phyloP scores from a whole-genome alignment of 441 rosid genomes.

The Populus trichocarpa region DNA sequence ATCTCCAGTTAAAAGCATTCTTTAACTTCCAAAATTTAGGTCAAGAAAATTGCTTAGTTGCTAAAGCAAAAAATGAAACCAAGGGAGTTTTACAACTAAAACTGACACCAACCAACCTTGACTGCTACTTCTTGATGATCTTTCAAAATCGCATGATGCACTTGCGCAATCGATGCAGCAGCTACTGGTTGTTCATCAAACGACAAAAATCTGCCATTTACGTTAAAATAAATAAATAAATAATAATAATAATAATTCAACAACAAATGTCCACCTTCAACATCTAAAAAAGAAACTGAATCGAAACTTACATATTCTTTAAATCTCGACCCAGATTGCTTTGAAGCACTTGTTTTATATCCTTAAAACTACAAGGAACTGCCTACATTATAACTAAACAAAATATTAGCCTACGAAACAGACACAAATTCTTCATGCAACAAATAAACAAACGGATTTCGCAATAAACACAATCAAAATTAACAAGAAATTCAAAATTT shows the following conservation, averaged over 20 bases:
- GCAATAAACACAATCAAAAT: background rate
- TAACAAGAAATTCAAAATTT: background rate
- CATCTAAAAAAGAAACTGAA: background rate
- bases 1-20: background rate
- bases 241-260: background rate
- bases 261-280: background rate
- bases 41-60: background rate
- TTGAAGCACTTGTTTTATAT: constrained; percentile 51
- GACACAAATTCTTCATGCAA: background rate
- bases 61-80: background rate
- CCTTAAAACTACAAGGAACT: constrained; percentile 68
- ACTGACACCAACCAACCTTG: constrained; percentile 45
- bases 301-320: constrained; percentile 50
- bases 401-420: constrained; percentile 20
- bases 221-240: constrained; percentile 12
- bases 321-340: constrained; percentile 60
- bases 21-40: background rate
- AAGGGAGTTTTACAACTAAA: background rate
- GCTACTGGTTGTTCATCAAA: constrained; percentile 85
- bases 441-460: background rate
- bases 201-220: constrained; percentile 61
- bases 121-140: constrained; percentile 73
- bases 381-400: constrained; percentile 41
- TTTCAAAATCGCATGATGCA: constrained; percentile 69
- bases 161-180: constrained; percentile 97